Evolutionary conservation across 2,329 filamentous ascomycete genomes (phyloP), one percentile per base, ranked within the genome.

Genomic region (Fusarium sp.): DNA sequence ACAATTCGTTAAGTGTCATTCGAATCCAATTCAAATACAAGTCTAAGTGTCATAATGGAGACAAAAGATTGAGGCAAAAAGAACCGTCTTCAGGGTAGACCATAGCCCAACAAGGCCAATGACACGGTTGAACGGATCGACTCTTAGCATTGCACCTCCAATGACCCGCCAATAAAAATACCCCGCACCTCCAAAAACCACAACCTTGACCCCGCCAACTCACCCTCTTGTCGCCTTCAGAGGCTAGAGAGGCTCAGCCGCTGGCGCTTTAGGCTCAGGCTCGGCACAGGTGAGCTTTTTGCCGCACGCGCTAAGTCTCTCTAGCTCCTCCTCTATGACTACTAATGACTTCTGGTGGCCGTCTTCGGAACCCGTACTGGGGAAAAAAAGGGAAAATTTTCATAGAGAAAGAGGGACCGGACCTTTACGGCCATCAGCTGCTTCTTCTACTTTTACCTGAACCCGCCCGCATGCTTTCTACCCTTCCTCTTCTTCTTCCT

Each of bases 181-280:
- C 71, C 68, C 70, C 71, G 71, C 70, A 69, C 66, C 62, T 68
- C 62, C 68, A 58, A 63, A 51, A 47, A 69, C 60, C 55, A 62
- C 63, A 62, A 56, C 59, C 45, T 53, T 44, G 60, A 64, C 61
- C 61, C 61, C 61, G 60, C 61, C 61, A 65, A 64, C 41, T 59
- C 40, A 62, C 43, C 46, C 58, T 62, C 58, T 44, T 58, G 44
- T 52, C 35, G 49, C 59, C 50, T 47, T 22, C 33, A 30, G 27
- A 54, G 51, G 50, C 50, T 53, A 40, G 45, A 30, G 27, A 54
- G 51, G 50, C 50, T 53, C 50, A 52, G 51, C 50, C 41, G 17
- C 35, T 37, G 35, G 17, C 8, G 45, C 50, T 37, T 64, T 55
- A 64, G 61, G 61, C 61, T 63, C 30, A 25, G 19, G 25, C 60